A percentile compares a stretch with the other conserved stretches of the same genome.
Conservation (phyloP, 148 eudicot species). For the Camellia granthamiana region DNA sequence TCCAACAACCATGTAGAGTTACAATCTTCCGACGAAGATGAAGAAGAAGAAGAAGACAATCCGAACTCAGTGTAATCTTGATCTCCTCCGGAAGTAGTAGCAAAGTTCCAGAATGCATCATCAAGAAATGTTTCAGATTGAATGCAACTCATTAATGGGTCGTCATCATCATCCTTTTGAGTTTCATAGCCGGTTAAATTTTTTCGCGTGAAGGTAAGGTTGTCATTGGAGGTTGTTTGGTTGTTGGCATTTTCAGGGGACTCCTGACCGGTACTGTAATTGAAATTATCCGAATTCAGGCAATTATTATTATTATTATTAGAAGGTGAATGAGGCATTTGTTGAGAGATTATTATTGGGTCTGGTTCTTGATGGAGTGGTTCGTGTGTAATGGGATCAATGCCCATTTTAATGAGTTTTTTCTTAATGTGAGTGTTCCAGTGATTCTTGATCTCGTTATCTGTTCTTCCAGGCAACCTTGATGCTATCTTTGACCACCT, state of each 20-base stretch:
- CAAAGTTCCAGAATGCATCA: not conserved
- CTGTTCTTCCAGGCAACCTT: not conserved
- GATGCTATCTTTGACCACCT: constrained; percentile 3
- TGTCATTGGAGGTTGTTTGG: not conserved
- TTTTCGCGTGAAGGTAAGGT: not conserved
- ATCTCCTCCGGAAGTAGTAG: not conserved
- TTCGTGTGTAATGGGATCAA: not conserved
- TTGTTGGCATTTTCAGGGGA: not conserved
- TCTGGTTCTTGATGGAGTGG: not conserved
- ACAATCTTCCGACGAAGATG: not conserved
- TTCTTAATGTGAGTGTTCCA: constrained; percentile 4
- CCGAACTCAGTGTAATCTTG: not conserved
- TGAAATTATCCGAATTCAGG: not conserved
- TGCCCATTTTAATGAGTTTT: not conserved
- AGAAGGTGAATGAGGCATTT: not conserved
- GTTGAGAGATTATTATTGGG: not conserved
- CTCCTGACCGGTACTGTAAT: not conserved
- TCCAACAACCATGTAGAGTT: not conserved
- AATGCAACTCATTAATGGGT: not conserved
- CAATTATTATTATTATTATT: not conserved
- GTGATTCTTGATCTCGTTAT: not conserved
- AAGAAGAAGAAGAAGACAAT: not conserved
- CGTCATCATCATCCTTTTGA: not conserved
- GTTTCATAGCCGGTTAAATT: not conserved
- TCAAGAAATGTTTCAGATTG: not conserved